Percentiles rank a stretch among this genome's conserved stretches.
Evolutionary conservation across 805 yeast species (phyloP).

Genomic region (Vanderwaltozyma polyspora): DNA sequence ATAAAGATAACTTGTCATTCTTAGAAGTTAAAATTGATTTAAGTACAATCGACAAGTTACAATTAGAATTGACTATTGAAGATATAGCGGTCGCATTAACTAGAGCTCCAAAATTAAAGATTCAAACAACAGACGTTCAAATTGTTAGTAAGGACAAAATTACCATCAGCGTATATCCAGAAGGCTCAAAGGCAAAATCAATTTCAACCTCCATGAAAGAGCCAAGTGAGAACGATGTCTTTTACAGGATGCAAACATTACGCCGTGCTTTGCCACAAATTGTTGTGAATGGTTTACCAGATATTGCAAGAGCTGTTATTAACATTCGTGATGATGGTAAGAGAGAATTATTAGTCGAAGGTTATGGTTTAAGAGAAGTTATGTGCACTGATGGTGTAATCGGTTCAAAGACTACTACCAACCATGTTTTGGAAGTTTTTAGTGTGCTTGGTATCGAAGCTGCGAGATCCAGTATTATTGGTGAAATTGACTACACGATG

Average conservation of each 20-base stretch:
- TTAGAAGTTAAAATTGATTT: conserved; percentile 74
- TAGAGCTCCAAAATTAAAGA: conserved; percentile 81
- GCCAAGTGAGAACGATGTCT: conserved; percentile 41
- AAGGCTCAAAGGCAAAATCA: conserved; percentile 32
- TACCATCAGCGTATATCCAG: conserved; percentile 47
- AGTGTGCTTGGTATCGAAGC: conserved; percentile 95
- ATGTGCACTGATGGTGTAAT: conserved; percentile 97
- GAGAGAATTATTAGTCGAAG: conserved; percentile 91
- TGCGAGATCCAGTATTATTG: conserved; percentile 83
- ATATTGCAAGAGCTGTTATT: conserved; percentile 91
- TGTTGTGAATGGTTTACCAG: conserved; percentile 87
- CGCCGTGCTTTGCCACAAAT: conserved; percentile 77
- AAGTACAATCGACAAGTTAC: conserved; percentile 76
- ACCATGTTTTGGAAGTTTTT: conserved; percentile 83
- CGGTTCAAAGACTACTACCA: conserved; percentile 77
- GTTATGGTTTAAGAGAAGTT: conserved; percentile 90
- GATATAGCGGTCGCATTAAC: conserved; percentile 77
- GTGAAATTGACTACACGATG: conserved; percentile 96
- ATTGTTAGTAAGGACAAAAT: conserved; percentile 55
- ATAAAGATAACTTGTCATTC: conserved; percentile 65
- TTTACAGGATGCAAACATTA: conserved; percentile 80
- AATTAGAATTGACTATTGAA: conserved; percentile 76
- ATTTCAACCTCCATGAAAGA: conserved; percentile 32
- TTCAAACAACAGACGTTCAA: conserved; percentile 58
- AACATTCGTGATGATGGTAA: conserved; percentile 78